phyloP scores from a whole-genome alignment of 2,329 filamentous ascomycete genomes.

The Pseudogymnoascus sp. region DNA sequence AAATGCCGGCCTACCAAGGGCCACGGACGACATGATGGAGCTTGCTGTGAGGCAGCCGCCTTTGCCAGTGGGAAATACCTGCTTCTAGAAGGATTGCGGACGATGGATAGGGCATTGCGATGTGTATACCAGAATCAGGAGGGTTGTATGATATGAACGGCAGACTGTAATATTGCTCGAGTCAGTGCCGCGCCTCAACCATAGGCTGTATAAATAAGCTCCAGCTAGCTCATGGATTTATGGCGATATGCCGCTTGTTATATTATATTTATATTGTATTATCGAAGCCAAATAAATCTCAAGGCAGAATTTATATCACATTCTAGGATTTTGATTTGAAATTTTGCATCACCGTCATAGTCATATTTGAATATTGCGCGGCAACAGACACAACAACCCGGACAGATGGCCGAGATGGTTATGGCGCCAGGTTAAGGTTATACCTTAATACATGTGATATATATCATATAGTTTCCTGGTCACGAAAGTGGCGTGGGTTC shows the following conservation, averaged over 20 bases:
- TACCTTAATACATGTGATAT: constrained; percentile 9
- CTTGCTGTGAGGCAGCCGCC: background rate
- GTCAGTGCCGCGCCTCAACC: background rate
- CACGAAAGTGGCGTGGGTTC: constrained; percentile 33
- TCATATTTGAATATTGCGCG: background rate
- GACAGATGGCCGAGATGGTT: constrained; percentile 1
- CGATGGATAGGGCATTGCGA: background rate
- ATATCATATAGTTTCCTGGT: constrained; percentile 26
- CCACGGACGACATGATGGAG: background rate
- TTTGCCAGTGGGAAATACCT: background rate
- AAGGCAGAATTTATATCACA: background rate
- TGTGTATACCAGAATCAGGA: background rate
- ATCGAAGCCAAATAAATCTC: background rate
- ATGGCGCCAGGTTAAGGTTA: constrained; percentile 9
- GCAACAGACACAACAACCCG: background rate
- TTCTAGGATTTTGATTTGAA: background rate
- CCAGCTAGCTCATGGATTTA: background rate
- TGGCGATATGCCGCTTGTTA: background rate
- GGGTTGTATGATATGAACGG: background rate
- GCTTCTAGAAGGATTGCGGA: background rate
- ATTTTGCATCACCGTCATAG: background rate
- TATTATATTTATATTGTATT: background rate
- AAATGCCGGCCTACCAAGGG: background rate
- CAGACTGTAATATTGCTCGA: background rate
- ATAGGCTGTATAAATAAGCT: background rate